Conservation (phyloP, 352 stramenopile genomes). For the Peronosclerospora sorghi region DNA sequence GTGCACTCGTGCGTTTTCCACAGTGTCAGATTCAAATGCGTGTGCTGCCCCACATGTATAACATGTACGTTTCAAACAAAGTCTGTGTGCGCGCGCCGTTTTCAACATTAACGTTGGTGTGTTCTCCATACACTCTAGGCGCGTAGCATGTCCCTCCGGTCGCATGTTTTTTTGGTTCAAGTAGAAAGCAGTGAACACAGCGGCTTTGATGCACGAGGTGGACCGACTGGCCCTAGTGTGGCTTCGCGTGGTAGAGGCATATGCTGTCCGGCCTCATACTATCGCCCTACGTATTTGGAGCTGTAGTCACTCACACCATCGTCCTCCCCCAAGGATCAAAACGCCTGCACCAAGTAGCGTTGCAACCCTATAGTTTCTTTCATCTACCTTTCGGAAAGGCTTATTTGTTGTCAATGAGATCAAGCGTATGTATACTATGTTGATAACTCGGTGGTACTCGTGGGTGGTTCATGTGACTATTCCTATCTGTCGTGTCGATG, state of each 20-base stretch:
- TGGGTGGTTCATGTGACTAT: too few relatives aligned
- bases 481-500: too few relatives aligned
- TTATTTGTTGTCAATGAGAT: too few relatives aligned
- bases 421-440: too few relatives aligned
- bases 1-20: constrained; percentile 67
- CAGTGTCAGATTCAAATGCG: constrained; percentile 84
- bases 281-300: constrained; percentile 44
- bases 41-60: too few relatives aligned
- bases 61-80: constrained; percentile 85
- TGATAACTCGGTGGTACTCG: too few relatives aligned
- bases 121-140: constrained; percentile 24
- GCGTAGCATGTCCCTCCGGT: constrained; percentile 67
- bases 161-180: constrained; percentile 84
- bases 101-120: too few relatives aligned
- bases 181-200: constrained; percentile 24
- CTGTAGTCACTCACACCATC: constrained; percentile 36
- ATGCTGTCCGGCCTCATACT: constrained; percentile 43
- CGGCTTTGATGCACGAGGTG: constrained; percentile 19
- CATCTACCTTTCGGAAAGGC: too few relatives aligned
- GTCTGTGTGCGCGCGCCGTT: too few relatives aligned
- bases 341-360: too few relatives aligned
- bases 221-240: constrained; percentile 9
- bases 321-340: too few relatives aligned
- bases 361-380: too few relatives aligned
- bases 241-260: constrained; percentile 29